Percentiles rank a stretch among this genome's conserved stretches.
These are phyloP conservation scores for Guadua angustifolia DNA, from an alignment of 176 grass and related monocot species.

Conservation along the genomic window DNA sequence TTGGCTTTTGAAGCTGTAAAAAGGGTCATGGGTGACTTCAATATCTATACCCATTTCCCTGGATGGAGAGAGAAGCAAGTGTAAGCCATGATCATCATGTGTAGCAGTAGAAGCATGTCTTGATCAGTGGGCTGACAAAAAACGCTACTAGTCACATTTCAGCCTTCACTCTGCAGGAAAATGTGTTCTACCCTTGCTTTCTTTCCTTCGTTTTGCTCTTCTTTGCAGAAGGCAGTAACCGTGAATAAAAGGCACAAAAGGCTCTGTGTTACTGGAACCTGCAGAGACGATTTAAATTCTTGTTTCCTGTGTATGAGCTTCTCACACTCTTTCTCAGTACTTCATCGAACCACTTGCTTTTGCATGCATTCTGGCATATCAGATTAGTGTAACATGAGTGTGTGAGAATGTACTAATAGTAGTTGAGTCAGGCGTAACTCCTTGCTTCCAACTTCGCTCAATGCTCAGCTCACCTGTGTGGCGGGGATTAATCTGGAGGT, in stretches of 20 bases:
- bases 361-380: neutral
- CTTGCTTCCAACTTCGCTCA: too few relatives aligned
- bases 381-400: neutral
- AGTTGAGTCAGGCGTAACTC: too few relatives aligned
- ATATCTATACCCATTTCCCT: slow-evolving; percentile 40
- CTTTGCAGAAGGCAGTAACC: neutral
- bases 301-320: slow-evolving; percentile 29
- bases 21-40: slow-evolving; percentile 40
- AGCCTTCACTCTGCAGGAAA: slow-evolving; percentile 41
- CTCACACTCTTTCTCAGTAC: neutral
- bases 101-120: slow-evolving; percentile 33
- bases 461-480: too few relatives aligned
- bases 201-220: slow-evolving; percentile 6
- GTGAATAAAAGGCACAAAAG: slow-evolving; percentile 25
- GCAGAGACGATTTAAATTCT: neutral
- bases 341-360: neutral
- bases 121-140: slow-evolving; percentile 34
- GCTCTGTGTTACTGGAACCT: slow-evolving; percentile 4
- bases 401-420: neutral
- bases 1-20: slow-evolving; percentile 34
- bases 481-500: too few relatives aligned
- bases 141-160: slow-evolving; percentile 34
- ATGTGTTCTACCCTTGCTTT: slow-evolving; percentile 10
- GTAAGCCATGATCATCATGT: slow-evolving; percentile 33
- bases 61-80: slow-evolving; percentile 34